Evolutionary conservation across 805 yeast genomes (phyloP).

Genomic region (Blastobotrys americana): DNA sequence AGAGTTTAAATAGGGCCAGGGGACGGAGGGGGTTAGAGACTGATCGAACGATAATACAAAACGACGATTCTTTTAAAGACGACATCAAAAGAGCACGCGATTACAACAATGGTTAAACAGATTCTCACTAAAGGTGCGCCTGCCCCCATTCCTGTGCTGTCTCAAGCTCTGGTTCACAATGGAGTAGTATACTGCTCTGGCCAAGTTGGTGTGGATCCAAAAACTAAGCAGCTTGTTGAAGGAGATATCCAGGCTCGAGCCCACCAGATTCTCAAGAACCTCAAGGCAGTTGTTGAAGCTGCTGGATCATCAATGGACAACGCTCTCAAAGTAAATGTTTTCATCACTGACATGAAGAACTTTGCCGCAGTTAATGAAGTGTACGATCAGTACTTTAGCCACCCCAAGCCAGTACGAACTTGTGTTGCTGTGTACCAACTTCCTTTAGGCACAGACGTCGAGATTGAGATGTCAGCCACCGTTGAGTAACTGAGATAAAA

Average conservation of each 20-base stretch:
- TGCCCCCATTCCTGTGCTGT: constrained; percentile 83
- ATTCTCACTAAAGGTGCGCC: constrained; percentile 67
- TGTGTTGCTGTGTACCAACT: constrained; percentile 91
- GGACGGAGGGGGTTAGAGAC: no score
- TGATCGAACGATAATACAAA: no score
- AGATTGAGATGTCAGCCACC: constrained; percentile 49
- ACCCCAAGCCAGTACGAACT: constrained; percentile 77
- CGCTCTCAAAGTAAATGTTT: constrained; percentile 80
- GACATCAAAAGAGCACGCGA: no score
- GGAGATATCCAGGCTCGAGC: constrained; percentile 23
- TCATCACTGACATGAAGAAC: constrained; percentile 81
- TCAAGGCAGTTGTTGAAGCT: constrained; percentile 62
- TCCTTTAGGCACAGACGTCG: constrained; percentile 82
- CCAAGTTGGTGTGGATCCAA: constrained; percentile 39
- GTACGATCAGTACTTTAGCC: constrained; percentile 44
- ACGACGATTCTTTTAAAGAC: no score
- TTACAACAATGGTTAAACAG: constrained; percentile 9
- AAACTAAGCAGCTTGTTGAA: constrained; percentile 38
- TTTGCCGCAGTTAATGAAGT: constrained; percentile 82
- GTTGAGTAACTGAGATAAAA: no score
- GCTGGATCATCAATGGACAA: constrained; percentile 77
- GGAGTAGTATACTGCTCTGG: constrained; percentile 72
- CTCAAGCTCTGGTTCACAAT: constrained; percentile 81
- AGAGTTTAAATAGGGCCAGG: no score
- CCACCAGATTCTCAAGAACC: constrained; percentile 34